Conservation (phyloP, 306 rosid genomes). For the Mucuna pruriens region DNA sequence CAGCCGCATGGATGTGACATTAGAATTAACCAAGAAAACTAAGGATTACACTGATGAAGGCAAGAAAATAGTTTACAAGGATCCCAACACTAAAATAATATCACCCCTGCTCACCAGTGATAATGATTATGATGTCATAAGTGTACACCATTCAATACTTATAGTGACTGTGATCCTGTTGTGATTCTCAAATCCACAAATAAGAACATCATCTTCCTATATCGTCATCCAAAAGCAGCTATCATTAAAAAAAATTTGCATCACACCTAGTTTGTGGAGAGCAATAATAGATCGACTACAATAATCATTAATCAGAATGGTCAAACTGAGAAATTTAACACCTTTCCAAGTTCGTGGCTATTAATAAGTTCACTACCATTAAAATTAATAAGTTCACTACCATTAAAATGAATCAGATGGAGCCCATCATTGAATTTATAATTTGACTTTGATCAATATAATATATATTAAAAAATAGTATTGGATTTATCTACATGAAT, state of each 20-base stretch:
- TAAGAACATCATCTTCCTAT: not conserved
- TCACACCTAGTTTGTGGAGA: not conserved
- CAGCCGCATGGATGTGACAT: too few relatives aligned
- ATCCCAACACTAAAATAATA: not conserved
- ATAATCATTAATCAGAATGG: conserved; percentile 27
- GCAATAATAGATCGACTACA: not conserved
- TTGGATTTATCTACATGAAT: not conserved
- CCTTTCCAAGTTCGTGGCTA: not conserved
- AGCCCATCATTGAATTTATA: not conserved
- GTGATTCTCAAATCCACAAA: not conserved
- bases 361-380: not conserved
- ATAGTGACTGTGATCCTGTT: too few relatives aligned
- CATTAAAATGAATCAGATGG: not conserved
- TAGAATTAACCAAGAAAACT: too few relatives aligned
- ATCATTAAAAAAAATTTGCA: conserved; percentile 27
- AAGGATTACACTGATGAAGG: too few relatives aligned
- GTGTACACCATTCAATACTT: too few relatives aligned
- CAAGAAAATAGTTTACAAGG: too few relatives aligned
- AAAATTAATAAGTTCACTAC: not conserved
- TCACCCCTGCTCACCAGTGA: not conserved
- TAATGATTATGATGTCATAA: not conserved
- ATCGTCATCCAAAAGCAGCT: not conserved
- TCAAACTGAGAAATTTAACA: conserved; percentile 1
- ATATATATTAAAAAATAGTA: not conserved
- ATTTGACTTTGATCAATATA: not conserved